Percentiles rank a stretch among this genome's conserved stretches.
These are phyloP conservation scores for Huntiella bhutanensis DNA, from an alignment of 2,329 filamentous ascomycete species.

Conservation along the genomic window DNA sequence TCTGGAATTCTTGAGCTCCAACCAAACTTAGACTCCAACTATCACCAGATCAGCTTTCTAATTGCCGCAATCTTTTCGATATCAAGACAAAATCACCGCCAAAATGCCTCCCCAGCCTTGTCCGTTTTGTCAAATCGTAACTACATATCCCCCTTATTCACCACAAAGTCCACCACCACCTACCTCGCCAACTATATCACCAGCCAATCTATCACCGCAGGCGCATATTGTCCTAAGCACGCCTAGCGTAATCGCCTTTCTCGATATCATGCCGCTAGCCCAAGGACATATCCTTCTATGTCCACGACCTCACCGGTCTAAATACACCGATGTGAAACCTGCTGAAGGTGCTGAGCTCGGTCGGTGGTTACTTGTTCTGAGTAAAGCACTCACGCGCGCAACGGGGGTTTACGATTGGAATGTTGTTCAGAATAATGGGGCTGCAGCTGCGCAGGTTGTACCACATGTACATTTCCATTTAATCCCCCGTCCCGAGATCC, in stretches of 20 bases:
- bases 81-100: too few species aligned
- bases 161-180: conserved; percentile 24
- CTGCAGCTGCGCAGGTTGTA: conserved; percentile 77
- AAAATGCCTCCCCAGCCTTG: conserved; percentile 19
- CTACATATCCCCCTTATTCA: conserved; percentile 28
- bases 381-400: conserved; percentile 46
- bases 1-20: too few species aligned
- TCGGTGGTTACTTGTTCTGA: conserved; percentile 49
- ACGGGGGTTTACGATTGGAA: conserved; percentile 77
- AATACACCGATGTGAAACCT: conserved; percentile 42
- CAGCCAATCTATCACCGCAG: conserved; percentile 21
- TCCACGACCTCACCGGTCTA: conserved; percentile 57
- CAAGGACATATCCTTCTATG: conserved; percentile 68
- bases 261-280: conserved; percentile 82
- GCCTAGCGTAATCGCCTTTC: conserved; percentile 60
- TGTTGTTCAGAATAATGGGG: conserved; percentile 88
- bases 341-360: conserved; percentile 49
- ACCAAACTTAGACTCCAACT: too few species aligned
- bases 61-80: too few species aligned
- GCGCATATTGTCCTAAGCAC: conserved; percentile 60
- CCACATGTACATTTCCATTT: conserved; percentile 90
- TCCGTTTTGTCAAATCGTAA: conserved; percentile 43
- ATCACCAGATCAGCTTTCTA: too few species aligned
- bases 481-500: conserved; percentile 61
- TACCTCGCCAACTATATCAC: conserved; percentile 16